phyloP scores from a whole-genome alignment of 495 filamentous ascomycete species.

The Talaromyces trachyspermus region DNA sequence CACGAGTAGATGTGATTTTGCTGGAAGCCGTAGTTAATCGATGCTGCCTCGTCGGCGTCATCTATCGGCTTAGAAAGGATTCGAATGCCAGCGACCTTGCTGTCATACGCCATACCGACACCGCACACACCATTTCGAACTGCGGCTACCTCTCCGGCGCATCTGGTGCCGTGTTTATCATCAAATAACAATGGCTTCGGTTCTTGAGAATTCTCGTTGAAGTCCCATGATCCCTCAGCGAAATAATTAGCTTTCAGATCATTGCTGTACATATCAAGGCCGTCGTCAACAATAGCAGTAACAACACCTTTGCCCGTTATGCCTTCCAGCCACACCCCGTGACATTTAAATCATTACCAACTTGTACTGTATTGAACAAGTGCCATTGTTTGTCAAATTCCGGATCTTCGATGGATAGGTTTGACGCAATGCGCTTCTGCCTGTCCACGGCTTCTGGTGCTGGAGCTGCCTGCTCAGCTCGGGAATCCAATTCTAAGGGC shows the following conservation, averaged over 20 bases:
- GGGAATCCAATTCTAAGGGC: constrained; percentile 19
- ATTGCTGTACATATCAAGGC: constrained; percentile 92
- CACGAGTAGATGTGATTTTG: constrained; percentile 97
- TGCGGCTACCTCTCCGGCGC: constrained; percentile 88
- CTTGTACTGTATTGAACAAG: constrained; percentile 72
- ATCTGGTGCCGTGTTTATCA: constrained; percentile 86
- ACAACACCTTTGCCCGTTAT: constrained; percentile 85
- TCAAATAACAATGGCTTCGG: constrained; percentile 73
- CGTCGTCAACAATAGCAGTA: constrained; percentile 92
- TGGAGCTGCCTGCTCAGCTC: constrained; percentile 15
- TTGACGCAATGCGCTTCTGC: constrained; percentile 53
- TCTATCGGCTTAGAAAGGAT: constrained; percentile 86
- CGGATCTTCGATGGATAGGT: constrained; percentile 73
- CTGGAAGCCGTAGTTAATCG: constrained; percentile 87
- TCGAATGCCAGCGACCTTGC: constrained; percentile 80
- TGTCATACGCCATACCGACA: constrained; percentile 88
- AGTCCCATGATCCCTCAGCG: constrained; percentile 86
- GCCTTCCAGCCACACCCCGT: constrained; percentile 84
- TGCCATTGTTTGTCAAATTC: constrained; percentile 96
- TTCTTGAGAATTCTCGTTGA: constrained; percentile 74
- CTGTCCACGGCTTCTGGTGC: constrained; percentile 43
- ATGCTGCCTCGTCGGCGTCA: constrained; percentile 84
- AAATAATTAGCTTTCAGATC: constrained; percentile 91
- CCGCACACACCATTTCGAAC: constrained; percentile 91
- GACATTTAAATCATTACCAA: constrained; percentile 90